phyloP scores from a whole-genome alignment of 2,329 filamentous ascomycete species.

The Aspergillus awamori region DNA sequence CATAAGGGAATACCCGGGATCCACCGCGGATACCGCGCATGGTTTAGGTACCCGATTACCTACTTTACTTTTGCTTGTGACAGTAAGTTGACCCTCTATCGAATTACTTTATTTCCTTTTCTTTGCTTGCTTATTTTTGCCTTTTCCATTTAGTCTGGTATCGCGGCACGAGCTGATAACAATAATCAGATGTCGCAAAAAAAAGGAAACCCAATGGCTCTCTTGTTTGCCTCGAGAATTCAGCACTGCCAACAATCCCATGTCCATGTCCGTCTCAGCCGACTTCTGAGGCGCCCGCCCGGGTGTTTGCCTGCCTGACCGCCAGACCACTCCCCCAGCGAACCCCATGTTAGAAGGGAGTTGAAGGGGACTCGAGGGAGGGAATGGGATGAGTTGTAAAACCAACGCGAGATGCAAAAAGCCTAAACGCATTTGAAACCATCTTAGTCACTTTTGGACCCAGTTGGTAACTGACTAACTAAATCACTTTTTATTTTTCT shows the following conservation, averaged over 20 bases:
- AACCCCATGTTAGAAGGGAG: neutral
- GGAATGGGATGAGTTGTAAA: too few relatives aligned
- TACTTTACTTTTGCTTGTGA: neutral
- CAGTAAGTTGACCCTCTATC: too few relatives aligned
- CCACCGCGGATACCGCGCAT: slow-evolving; percentile 24
- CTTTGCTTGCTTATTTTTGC: slow-evolving; percentile 2
- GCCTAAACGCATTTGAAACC: slow-evolving; percentile 9
- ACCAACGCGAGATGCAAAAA: neutral
- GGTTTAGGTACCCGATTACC: slow-evolving; percentile 8
- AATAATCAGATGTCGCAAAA: neutral
- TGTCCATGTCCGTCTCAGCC: neutral
- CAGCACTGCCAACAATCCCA: neutral
- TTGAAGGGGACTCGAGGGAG: neutral
- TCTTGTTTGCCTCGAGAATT: neutral
- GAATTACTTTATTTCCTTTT: neutral
- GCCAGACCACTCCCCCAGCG: slow-evolving; percentile 2
- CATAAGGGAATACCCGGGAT: slow-evolving; percentile 14
- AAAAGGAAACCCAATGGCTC: neutral
- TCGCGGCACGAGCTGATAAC: slow-evolving; percentile 14
- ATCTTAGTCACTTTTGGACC: neutral
- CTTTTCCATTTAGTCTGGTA: neutral
- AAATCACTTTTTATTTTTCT: too few relatives aligned
- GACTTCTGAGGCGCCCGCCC: neutral
- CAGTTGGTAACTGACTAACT: too few relatives aligned
- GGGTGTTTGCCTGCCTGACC: slow-evolving; percentile 9